Base-by-base conservation (phyloP, 1,139 yeast species). In the Kurtzmaniella natalensis region DNA sequence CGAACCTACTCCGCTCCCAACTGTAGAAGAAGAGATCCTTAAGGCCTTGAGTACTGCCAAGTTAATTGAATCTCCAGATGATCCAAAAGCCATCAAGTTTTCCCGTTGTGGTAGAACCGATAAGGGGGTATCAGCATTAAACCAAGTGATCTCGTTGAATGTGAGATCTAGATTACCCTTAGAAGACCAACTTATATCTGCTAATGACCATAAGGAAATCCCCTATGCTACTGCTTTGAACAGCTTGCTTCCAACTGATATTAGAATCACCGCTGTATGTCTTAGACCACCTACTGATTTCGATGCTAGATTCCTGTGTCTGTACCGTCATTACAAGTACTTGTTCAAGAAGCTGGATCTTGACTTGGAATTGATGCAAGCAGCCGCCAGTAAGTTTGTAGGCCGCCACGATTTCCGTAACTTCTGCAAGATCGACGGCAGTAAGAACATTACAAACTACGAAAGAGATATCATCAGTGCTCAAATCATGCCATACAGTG, bases 101-200 rank as follows among this genome's bases (percentile, higher is more conserved):
- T 83, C 95, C 45, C 65, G 98, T 41, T 94, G 98, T 60, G 99
- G 99, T 0, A 69, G 99, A 48, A 92, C 99, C 0, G 99, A 92
- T 50, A 81, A 79, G 46, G 98, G 98, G 10, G 99, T 92, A 5
- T 85, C 95, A 61, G 98, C 99, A 0, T 76, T 92, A 81, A 85
- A 87, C 47, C 99, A 92, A 57, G 98, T 92, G 6, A 81, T 92
- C 9, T 80, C 96, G 0, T 63, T 92, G 27, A 62, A 69, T 16
- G 81, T 92, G 17, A 68, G 99, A 43, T 86, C 96, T 0, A 64
- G 70, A 20, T 57, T 92, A 32, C 49, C 72, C 0, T 52, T 57
- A 1, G 70, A 63, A 30, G 84, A 87, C 34, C 89, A 87, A 44
- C 29, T 37, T n/a, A 68, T 73, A 35, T 65, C 76, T 1, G 58